Evolutionary conservation across 495 filamentous ascomycete genomes (phyloP).

Genomic region (Hyaloscypha bicolor): DNA sequence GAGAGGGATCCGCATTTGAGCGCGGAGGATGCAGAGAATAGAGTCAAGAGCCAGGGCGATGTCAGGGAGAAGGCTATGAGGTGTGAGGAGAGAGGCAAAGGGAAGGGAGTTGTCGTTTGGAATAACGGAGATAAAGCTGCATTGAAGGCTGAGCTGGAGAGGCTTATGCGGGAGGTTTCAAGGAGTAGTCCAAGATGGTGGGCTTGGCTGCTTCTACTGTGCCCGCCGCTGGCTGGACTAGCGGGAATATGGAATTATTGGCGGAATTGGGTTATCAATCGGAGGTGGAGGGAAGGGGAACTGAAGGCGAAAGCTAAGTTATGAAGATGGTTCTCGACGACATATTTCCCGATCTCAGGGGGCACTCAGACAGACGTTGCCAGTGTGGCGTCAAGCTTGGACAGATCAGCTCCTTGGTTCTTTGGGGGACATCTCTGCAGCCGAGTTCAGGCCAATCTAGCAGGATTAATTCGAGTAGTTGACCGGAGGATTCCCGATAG

Average conservation of each 20-base stretch:
- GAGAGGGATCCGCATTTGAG: constrained; percentile 72
- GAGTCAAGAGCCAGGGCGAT: constrained; percentile 83
- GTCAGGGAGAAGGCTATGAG: constrained; percentile 77
- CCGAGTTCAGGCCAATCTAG: too few relatives aligned
- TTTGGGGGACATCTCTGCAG: not conserved
- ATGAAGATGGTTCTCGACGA: constrained; percentile 32
- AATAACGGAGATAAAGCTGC: constrained; percentile 79
- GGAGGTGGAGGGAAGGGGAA: constrained; percentile 68
- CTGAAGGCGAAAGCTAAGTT: constrained; percentile 69
- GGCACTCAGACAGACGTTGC: not conserved
- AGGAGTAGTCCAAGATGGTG: constrained; percentile 75
- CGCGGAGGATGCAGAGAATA: constrained; percentile 76
- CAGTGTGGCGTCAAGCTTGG: constrained; percentile 1
- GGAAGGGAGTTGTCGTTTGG: constrained; percentile 75
- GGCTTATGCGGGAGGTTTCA: constrained; percentile 62
- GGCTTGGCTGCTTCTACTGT: constrained; percentile 70
- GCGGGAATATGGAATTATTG: constrained; percentile 67
- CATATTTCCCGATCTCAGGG: not conserved
- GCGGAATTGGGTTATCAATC: constrained; percentile 66
- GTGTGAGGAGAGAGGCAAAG: constrained; percentile 62
- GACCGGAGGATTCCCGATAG: too few relatives aligned
- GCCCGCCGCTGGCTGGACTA: constrained; percentile 69
- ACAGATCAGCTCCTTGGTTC: not conserved
- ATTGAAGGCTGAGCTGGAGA: constrained; percentile 62
- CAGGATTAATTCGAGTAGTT: too few relatives aligned